Conservation (phyloP, 2,329 filamentous ascomycete genomes). For the Monosporascus sp. region DNA sequence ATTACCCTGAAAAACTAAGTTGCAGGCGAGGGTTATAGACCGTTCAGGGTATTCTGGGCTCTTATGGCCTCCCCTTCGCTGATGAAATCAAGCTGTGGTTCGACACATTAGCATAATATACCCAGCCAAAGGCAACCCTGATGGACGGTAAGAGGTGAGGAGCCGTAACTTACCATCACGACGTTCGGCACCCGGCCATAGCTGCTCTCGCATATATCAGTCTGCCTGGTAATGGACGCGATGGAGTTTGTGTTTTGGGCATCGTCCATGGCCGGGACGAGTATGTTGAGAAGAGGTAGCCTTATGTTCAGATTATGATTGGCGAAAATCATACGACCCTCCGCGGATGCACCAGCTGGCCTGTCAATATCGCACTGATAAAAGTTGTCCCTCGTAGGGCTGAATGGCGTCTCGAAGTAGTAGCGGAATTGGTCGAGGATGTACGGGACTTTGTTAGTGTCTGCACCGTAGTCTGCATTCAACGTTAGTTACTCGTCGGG, state of each 20-base stretch:
- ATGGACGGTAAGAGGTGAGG: background rate
- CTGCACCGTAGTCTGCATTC: constrained; percentile 54
- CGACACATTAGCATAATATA: constrained; percentile 8
- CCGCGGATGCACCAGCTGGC: constrained; percentile 39
- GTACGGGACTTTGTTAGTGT: constrained; percentile 49
- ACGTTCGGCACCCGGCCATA: constrained; percentile 31
- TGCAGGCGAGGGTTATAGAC: background rate
- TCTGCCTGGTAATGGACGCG: constrained; percentile 38
- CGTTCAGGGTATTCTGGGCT: constrained; percentile 34
- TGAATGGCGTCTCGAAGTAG: constrained; percentile 70
- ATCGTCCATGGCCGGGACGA: constrained; percentile 27
- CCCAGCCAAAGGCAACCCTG: background rate
- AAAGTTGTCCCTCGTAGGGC: constrained; percentile 54
- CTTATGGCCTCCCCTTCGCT: constrained; percentile 34
- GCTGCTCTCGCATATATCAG: constrained; percentile 25
- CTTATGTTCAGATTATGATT: constrained; percentile 35
- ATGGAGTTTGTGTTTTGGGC: constrained; percentile 42
- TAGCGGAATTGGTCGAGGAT: constrained; percentile 60
- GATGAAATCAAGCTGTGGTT: constrained; percentile 38
- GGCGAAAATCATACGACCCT: constrained; percentile 39
- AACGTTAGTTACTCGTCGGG: constrained; percentile 9
- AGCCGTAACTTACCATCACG: constrained; percentile 29
- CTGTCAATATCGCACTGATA: constrained; percentile 62
- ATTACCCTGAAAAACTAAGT: too few relatives aligned
- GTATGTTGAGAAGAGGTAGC: constrained; percentile 24